phyloP scores from a whole-genome alignment of 345 rosid genomes.

The Streptanthus diversifolius region DNA sequence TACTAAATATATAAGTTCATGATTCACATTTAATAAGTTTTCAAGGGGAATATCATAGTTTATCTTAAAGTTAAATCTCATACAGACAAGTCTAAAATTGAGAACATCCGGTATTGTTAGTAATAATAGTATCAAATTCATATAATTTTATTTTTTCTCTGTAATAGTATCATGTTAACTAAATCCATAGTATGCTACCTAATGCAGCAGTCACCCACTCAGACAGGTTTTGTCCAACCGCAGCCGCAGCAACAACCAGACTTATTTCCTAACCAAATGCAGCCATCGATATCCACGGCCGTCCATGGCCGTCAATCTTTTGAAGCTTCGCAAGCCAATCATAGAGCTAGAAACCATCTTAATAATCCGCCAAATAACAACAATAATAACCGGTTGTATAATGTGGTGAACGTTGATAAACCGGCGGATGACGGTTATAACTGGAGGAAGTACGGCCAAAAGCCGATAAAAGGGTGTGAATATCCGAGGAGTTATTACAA shows the following conservation, averaged over 20 bases:
- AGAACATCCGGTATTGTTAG: background rate
- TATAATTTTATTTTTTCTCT: no score
- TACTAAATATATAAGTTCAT: background rate
- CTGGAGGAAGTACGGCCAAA: slow-evolving; percentile 97
- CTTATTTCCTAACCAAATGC: slow-evolving; percentile 18
- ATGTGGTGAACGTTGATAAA: slow-evolving; percentile 53
- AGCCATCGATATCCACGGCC: slow-evolving; percentile 44
- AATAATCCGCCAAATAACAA: slow-evolving; percentile 21
- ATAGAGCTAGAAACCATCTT: slow-evolving; percentile 43
- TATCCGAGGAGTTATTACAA: slow-evolving; percentile 97
- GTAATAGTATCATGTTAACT: background rate
- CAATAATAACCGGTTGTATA: slow-evolving; percentile 30
- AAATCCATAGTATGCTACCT: background rate
- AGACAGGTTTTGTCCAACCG: slow-evolving; percentile 11
- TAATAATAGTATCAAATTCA: background rate
- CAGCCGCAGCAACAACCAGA: slow-evolving; percentile 26
- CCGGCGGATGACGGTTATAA: slow-evolving; percentile 91
- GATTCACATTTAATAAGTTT: background rate
- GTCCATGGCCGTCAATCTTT: slow-evolving; percentile 44
- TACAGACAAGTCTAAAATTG: background rate
- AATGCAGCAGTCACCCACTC: slow-evolving; percentile 15
- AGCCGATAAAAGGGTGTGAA: slow-evolving; percentile 91
- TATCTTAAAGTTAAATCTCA: background rate
- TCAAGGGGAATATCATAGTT: background rate
- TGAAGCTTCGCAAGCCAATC: slow-evolving; percentile 51